phyloP scores from a whole-genome alignment of 257 asterid species.

The Salvia splendens region DNA sequence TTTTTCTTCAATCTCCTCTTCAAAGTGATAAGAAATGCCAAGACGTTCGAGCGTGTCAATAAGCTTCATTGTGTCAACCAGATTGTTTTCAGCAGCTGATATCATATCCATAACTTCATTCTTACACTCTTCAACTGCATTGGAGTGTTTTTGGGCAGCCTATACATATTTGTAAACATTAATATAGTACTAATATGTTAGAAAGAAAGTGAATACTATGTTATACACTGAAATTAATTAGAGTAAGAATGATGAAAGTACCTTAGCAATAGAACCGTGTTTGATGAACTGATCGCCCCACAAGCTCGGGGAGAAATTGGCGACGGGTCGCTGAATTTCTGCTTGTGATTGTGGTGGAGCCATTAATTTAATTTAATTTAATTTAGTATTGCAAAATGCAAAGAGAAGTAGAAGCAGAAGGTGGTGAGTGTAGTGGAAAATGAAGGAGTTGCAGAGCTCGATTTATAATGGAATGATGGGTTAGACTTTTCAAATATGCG shows the following conservation, averaged over 20 bases:
- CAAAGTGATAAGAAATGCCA: slow-evolving; percentile 32
- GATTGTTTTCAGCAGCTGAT: not conserved
- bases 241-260: too few relatives aligned
- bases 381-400: too few relatives aligned
- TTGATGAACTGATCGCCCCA: not conserved
- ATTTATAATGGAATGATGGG: too few relatives aligned
- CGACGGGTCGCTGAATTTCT: not conserved
- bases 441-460: too few relatives aligned
- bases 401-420: too few relatives aligned
- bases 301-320: not conserved
- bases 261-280: not conserved
- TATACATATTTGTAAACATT: too few relatives aligned
- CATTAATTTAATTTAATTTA: too few relatives aligned
- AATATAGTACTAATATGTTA: too few relatives aligned
- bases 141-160: not conserved
- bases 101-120: not conserved
- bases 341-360: not conserved
- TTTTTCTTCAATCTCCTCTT: slow-evolving; percentile 19
- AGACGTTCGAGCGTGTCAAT: slow-evolving; percentile 20
- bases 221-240: too few relatives aligned
- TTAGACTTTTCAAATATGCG: too few relatives aligned
- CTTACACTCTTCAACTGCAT: not conserved
- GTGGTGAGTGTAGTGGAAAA: too few relatives aligned
- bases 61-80: not conserved
- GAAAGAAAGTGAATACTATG: too few relatives aligned